Evolutionary conservation across 495 filamentous ascomycete genomes (phyloP).

Genomic region (Trichocladium uniseriatum): DNA sequence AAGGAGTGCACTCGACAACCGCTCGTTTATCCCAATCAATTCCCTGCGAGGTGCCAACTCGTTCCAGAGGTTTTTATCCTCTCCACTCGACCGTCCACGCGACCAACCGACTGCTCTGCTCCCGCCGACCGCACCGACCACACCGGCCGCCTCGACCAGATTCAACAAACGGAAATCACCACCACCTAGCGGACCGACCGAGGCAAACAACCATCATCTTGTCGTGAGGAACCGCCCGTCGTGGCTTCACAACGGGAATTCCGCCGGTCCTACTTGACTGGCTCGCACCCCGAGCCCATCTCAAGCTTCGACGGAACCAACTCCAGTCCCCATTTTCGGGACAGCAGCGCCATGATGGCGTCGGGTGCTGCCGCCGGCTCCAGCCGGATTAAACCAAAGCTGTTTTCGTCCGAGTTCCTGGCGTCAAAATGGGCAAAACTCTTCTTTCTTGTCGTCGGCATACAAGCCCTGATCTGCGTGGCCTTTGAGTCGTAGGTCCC

Average conservation of each 20-base stretch:
- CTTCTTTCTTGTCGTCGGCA: constrained; percentile 62
- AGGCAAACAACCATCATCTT: neutral
- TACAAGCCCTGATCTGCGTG: constrained; percentile 72
- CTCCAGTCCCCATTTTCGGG: constrained; percentile 21
- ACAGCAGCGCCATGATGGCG: constrained; percentile 19
- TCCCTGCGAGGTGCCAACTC: constrained; percentile 9
- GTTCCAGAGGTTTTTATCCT: constrained; percentile 7
- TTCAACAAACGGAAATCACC: constrained; percentile 2
- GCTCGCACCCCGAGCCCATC: constrained; percentile 27
- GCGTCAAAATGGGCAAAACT: constrained; percentile 80
- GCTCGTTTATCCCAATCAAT: neutral
- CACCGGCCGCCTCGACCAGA: no score
- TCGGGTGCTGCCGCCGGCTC: constrained; percentile 14
- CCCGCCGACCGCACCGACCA: neutral
- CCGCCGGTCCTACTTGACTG: constrained; percentile 34
- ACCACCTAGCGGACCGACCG: neutral
- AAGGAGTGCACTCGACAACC: neutral
- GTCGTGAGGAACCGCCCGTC: constrained; percentile 22
- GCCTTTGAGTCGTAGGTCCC: constrained; percentile 73
- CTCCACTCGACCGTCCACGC: neutral
- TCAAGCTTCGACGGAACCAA: constrained; percentile 27
- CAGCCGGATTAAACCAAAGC: constrained; percentile 45
- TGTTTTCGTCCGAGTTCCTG: constrained; percentile 67
- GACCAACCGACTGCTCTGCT: constrained; percentile 7
- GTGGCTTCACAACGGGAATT: constrained; percentile 30